Percentiles rank a stretch among this genome's conserved stretches.
Evolutionary conservation across 2,329 filamentous ascomycete species (phyloP).

Genomic region (Endothia cerciana): DNA sequence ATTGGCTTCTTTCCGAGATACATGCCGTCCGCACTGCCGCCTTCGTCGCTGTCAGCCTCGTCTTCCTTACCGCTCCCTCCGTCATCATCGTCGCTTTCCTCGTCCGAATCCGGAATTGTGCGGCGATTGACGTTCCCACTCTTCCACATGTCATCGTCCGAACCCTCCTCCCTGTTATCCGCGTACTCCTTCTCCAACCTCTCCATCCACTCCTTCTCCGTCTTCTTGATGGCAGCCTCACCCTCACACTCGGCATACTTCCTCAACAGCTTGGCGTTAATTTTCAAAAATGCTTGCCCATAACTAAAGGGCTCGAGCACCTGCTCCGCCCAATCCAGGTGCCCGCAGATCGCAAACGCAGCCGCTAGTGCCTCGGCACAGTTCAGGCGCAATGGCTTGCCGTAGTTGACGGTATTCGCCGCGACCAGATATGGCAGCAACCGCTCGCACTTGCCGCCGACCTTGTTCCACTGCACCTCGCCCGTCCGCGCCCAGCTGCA

Average conservation of each 20-base stretch:
- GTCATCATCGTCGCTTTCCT: constrained; percentile 53
- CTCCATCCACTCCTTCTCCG: constrained; percentile 85
- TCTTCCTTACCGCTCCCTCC: constrained; percentile 50
- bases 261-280: constrained; percentile 82
- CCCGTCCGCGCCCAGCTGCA: constrained; percentile 93
- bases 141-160: constrained; percentile 82
- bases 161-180: constrained; percentile 71
- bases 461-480: constrained; percentile 88
- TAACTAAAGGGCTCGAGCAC: constrained; percentile 87
- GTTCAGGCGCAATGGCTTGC: constrained; percentile 91
- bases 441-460: constrained; percentile 91
- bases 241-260: constrained; percentile 83
- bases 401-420: constrained; percentile 97
- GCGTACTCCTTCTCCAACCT: constrained; percentile 89
- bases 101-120: constrained; percentile 46
- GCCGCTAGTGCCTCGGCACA: constrained; percentile 94
- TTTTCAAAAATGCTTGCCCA: constrained; percentile 84
- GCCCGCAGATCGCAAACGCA: constrained; percentile 90
- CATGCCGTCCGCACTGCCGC: constrained; percentile 58
- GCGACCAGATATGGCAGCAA: constrained; percentile 93
- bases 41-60: constrained; percentile 46
- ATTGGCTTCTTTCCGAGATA: constrained; percentile 61
- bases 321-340: constrained; percentile 85
- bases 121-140: constrained; percentile 83
- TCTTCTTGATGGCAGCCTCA: constrained; percentile 80